Base-by-base conservation (phyloP, 1,284 basidiomycete species). In the Apiotrichum montevideense region DNA sequence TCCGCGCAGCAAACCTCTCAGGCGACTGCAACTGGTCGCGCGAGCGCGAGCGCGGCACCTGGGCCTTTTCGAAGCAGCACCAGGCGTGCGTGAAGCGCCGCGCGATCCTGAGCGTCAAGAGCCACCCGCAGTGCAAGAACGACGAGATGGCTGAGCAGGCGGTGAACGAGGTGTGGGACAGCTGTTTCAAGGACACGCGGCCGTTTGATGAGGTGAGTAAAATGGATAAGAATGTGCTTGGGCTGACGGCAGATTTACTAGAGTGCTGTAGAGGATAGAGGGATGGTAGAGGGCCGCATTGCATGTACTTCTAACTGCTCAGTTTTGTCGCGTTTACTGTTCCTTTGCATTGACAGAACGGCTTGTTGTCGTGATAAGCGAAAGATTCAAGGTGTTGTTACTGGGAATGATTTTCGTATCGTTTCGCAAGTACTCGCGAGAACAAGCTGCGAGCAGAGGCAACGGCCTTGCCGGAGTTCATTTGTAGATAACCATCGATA, bases 161-260 rank as follows among this genome's bases (percentile, higher is more conserved):
- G 2, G 94, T 98, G 50, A 95, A 97, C 65, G 90, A 97, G 74
- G 95, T 97, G 46, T 98, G 89, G 87, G 88, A 92, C 66, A 91
- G 88, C 66, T 98, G 95, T 76, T 95, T 93, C 77, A 85, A 83
- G 49, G 95, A 98, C 74, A 98, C 94, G 6, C 79, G 94, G 64
- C 95, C 95, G 6, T 98, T 98, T 75, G 95, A 98, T 76, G 92
- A 97, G 85, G 90, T 94, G 51, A 49, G 67, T 57, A 10, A 33
- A 14, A 44, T 15, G 10, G 45, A 46, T 7, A n/a, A 49, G 21
- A 10, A 6, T 8, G 21, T 0, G 9, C 6, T 21, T 7, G 4
- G 2, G 52, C 56, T 58, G 40, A 58, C 43, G 46, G 35, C 49
- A 58, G 56, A 58, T 58, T 39, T 58, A 58, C 56, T 58, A 58